These are phyloP conservation scores for Arthrobotrys sphaeroides DNA, from an alignment of 2,329 filamentous ascomycete genomes.

Conservation along the genomic window DNA sequence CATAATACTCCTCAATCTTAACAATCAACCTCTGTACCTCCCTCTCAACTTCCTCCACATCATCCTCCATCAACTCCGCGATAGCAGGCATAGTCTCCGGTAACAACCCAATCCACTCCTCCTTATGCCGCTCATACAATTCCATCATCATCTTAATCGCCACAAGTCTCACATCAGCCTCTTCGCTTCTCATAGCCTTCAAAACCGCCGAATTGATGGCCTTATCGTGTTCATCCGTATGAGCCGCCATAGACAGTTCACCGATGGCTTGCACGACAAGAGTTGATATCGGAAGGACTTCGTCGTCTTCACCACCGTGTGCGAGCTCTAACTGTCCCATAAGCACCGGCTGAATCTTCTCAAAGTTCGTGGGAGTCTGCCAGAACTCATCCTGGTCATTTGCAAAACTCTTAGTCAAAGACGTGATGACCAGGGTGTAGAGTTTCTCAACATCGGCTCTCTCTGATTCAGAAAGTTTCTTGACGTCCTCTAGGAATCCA, in stretches of 20 bases:
- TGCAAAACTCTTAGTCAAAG: conserved; percentile 79
- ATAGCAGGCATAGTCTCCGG: conserved; percentile 98
- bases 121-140: conserved; percentile 81
- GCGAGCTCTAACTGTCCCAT: conserved; percentile 71
- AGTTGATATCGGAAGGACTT: conserved; percentile 62
- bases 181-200: conserved; percentile 78
- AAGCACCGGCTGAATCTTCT: conserved; percentile 74
- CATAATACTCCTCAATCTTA: conserved; percentile 86
- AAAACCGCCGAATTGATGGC: conserved; percentile 82
- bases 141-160: conserved; percentile 83
- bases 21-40: conserved; percentile 91
- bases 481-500: conserved; percentile 58
- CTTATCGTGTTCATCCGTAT: conserved; percentile 89
- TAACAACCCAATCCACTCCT: conserved; percentile 90
- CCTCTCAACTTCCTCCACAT: conserved; percentile 89
- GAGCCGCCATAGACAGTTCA: conserved; percentile 76
- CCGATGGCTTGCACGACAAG: conserved; percentile 41
- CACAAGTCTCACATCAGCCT: conserved; percentile 75
- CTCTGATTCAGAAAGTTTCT: conserved; percentile 50
- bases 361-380: conserved; percentile 89
- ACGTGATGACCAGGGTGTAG: conserved; percentile 75
- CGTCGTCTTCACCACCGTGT: conserved; percentile 58
- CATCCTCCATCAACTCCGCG: conserved; percentile 93
- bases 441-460: conserved; percentile 68
- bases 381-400: conserved; percentile 96